phyloP scores from a whole-genome alignment of 2,329 filamentous ascomycete species.

The Aphanoascus verrucosus region DNA sequence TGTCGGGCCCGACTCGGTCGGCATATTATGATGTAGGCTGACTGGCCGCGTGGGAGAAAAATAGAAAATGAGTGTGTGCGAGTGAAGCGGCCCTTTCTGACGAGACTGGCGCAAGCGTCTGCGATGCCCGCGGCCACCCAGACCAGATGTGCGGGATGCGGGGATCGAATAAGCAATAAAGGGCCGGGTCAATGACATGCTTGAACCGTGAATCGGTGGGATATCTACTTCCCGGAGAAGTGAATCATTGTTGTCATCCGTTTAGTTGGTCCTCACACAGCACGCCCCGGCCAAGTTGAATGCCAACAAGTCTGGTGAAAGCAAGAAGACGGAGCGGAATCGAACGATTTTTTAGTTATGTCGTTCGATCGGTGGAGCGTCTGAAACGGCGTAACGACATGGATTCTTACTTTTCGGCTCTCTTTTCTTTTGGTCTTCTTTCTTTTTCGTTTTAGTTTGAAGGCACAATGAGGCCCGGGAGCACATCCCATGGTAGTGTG shows the following conservation, averaged over 20 bases:
- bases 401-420: not conserved
- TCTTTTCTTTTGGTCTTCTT: not conserved
- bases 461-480: too few species aligned
- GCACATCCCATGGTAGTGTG: not conserved
- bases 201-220: not conserved
- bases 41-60: not conserved
- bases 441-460: too few species aligned
- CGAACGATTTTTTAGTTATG: not conserved
- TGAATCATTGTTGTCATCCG: not conserved
- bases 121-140: not conserved
- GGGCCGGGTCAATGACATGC: not conserved
- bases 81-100: not conserved
- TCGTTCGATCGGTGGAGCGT: not conserved
- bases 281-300: not conserved
- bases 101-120: not conserved
- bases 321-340: not conserved
- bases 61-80: not conserved
- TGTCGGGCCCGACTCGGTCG: not conserved
- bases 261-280: not conserved
- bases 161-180: constrained; percentile 1
- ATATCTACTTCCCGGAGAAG: not conserved
- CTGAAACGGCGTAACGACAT: not conserved
- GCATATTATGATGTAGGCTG: not conserved
- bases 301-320: not conserved
- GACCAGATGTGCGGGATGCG: constrained; percentile 3